Conservation (phyloP, 768 basidiomycete genomes). For the Tulasnella calospora region DNA sequence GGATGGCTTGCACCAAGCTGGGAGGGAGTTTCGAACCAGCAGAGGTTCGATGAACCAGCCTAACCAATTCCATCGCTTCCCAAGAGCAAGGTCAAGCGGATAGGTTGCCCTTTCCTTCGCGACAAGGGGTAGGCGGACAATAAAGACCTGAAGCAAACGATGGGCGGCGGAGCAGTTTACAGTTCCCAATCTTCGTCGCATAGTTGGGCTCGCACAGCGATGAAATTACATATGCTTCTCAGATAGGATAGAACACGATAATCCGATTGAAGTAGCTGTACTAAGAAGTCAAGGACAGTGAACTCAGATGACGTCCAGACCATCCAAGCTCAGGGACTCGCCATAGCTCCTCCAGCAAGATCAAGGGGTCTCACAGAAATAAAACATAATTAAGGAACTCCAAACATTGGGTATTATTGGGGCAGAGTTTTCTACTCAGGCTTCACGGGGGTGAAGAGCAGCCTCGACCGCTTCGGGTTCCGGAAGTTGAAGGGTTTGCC, state of each 20-base stretch:
- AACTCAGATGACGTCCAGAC: not conserved
- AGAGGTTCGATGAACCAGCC: no score
- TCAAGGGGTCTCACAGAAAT: not conserved
- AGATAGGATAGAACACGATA: not conserved
- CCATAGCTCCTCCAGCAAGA: not conserved
- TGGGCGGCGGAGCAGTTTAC: no score
- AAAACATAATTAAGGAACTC: not conserved
- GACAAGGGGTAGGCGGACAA: no score
- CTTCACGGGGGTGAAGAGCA: not conserved
- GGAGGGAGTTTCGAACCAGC: no score
- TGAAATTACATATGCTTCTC: not conserved
- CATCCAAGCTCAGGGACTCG: not conserved
- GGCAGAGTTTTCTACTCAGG: not conserved
- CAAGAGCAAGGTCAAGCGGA: no score
- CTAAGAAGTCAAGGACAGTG: not conserved
- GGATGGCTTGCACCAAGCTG: no score
- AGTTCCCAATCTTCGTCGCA: no score
- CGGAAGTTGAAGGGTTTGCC: not conserved
- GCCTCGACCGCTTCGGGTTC: not conserved
- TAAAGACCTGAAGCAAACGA: no score
- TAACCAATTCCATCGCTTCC: no score
- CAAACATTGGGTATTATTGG: not conserved
- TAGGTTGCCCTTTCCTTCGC: no score
- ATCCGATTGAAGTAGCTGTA: not conserved
- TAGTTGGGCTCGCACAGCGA: not conserved